Base-by-base conservation (phyloP, 371 early-diverging fungal genomes). In the Syncephalastrum racemosum region DNA sequence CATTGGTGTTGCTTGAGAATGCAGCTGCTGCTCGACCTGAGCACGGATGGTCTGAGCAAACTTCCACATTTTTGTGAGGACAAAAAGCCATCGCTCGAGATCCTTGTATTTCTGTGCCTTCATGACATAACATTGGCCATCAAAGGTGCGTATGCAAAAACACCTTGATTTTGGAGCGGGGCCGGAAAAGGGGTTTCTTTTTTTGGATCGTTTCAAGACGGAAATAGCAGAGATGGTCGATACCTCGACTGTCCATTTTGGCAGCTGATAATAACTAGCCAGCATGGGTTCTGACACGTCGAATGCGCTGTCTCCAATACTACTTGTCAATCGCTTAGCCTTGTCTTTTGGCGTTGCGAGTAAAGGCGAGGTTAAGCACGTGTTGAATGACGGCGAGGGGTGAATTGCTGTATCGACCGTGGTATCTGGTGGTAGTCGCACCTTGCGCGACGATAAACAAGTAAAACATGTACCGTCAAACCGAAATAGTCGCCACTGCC, bases 21-120 rank as follows among this genome's bases (percentile, higher is more conserved):
- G 64, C 20, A 50, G 54, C 51, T 58, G 36, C 45, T 58, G 64
- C 25, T 54, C n/a, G 19, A 60, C 18, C 48, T 59, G 62, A 22
- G 42, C 44, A 3, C 64, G 60, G 47, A 68, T 64, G 23, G 73
- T 64, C 44, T 73, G 71, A 15, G 64, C 63, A 22, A 65, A 75
- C 51, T 61, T 64, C 79, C 79, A 79, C 73, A 73, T 73, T 53
- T 75, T 79, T 8, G 76, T 76, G 12, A 79, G 52, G 1, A 79
- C 75, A 68, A 79, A 79, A n/a, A 79, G 54, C 80, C 80, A 79
- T 22, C 80, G 52, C 27, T 79, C 80, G 23, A 79, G 46, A 39
- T 79, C 80, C 42, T 76, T 79, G 53, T 76, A 64, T 51, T 75
- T 79, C 10, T 66, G 68, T 5, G 75, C 77, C 45, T 76, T 79